Conservation (phyloP, 306 rosid genomes). For the Glycine tomentella region DNA sequence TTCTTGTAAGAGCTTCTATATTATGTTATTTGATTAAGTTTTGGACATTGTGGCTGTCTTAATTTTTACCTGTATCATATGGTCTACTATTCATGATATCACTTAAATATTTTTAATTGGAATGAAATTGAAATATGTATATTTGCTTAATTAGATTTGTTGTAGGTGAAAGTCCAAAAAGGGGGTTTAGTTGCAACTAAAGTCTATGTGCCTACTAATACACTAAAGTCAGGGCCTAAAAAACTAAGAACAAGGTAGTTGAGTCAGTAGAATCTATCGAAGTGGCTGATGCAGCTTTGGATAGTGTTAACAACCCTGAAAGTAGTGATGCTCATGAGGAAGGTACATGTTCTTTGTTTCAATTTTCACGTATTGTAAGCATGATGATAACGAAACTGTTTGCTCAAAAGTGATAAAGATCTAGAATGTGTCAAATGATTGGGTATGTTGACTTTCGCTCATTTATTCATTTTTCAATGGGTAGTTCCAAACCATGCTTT, state of each 20-base stretch:
- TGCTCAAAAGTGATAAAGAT: too few species aligned
- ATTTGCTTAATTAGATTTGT: slow-evolving; percentile 40
- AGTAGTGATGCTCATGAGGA: slow-evolving; percentile 59
- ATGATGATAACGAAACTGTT: too few species aligned
- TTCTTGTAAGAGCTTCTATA: slow-evolving; percentile 68
- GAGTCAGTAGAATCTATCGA: slow-evolving; percentile 51
- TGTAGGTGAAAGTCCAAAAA: slow-evolving; percentile 74
- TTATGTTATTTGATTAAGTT: slow-evolving; percentile 35
- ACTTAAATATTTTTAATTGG: too few species aligned
- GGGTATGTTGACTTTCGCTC: too few species aligned
- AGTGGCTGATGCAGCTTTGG: slow-evolving; percentile 56
- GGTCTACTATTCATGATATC: not conserved
- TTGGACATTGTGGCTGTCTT: slow-evolving; percentile 15
- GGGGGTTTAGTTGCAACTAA: slow-evolving; percentile 57
- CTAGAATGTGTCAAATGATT: too few species aligned
- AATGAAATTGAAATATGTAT: too few species aligned
- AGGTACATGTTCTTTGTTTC: too few species aligned
- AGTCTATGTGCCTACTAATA: slow-evolving; percentile 70
- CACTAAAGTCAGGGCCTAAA: slow-evolving; percentile 51
- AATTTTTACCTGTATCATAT: slow-evolving; percentile 31
- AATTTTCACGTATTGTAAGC: too few species aligned
- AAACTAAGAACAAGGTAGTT: slow-evolving; percentile 49
- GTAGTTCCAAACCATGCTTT: too few species aligned
- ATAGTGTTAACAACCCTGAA: slow-evolving; percentile 51
- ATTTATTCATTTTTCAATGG: too few species aligned